Conservation (phyloP, 139 green algal genomes). For the Ettlia oleoabundans region DNA sequence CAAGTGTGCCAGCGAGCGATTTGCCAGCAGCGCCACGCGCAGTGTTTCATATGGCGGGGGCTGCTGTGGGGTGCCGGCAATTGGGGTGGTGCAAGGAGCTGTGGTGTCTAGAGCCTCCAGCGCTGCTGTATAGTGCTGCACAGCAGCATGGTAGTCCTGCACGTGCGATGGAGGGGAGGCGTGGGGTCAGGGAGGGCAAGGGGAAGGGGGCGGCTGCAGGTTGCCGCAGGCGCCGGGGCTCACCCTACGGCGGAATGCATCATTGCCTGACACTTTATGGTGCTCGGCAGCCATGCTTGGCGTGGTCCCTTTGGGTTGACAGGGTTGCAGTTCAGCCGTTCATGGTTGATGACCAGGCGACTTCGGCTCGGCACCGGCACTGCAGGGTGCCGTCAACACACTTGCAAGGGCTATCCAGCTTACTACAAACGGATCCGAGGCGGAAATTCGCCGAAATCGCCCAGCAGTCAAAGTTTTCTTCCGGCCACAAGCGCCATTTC, state of each 20-base stretch:
- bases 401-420: no score
- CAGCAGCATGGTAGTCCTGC: neutral
- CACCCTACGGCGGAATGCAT: neutral
- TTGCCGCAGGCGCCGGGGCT: neutral
- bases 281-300: neutral
- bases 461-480: no score
- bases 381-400: neutral
- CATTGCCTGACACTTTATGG: neutral
- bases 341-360: neutral
- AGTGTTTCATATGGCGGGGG: neutral
- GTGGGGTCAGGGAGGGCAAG: neutral
- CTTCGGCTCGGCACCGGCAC: neutral
- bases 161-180: neutral
- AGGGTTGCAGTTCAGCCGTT: neutral
- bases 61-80: no score
- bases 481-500: no score
- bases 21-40: slow-evolving; percentile 8
- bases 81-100: no score
- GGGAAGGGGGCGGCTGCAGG: no score
- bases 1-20: slow-evolving; percentile 7
- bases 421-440: no score
- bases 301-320: neutral
- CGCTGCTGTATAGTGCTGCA: neutral
- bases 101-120: no score
- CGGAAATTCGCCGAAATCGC: no score